phyloP scores from a whole-genome alignment of 768 basidiomycete genomes.

The Suillus luteus region DNA sequence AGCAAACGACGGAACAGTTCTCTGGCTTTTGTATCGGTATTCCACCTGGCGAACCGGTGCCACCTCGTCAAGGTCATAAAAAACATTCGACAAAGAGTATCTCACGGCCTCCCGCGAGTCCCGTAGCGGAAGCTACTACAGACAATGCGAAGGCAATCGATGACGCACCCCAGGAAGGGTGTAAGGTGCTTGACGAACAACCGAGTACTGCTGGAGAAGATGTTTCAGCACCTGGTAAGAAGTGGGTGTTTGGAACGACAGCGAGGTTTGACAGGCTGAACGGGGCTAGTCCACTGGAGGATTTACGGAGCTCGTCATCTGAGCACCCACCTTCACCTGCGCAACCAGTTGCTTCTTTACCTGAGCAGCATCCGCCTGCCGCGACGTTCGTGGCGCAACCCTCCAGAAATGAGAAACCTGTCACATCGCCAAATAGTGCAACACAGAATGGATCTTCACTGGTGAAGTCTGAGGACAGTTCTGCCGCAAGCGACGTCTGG shows the following conservation, averaged over 20 bases:
- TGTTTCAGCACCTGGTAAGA: slow-evolving; percentile 26
- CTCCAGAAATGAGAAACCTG: neutral
- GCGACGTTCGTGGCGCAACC: neutral
- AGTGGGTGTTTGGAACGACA: slow-evolving; percentile 64
- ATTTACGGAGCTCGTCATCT: neutral
- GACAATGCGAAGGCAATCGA: neutral
- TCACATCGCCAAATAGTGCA: neutral
- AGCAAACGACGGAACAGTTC: slow-evolving; percentile 32
- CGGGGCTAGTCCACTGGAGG: neutral
- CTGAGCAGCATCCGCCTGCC: neutral
- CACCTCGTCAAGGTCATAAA: slow-evolving; percentile 26
- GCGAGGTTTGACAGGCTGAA: slow-evolving; percentile 15
- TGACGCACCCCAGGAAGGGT: slow-evolving; percentile 3
- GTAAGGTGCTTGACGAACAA: neutral
- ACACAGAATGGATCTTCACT: slow-evolving; percentile 10
- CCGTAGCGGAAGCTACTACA: slow-evolving; percentile 5
- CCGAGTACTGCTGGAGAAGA: slow-evolving; percentile 6
- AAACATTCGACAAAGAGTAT: slow-evolving; percentile 28
- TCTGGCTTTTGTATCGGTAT: slow-evolving; percentile 49
- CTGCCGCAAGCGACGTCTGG: slow-evolving; percentile 41
- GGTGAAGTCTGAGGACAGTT: slow-evolving; percentile 19
- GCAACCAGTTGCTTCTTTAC: neutral
- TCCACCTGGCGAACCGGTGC: slow-evolving; percentile 37
- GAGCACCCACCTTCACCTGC: slow-evolving; percentile 1
- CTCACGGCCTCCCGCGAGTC: slow-evolving; percentile 11